Percentiles rank a stretch among this genome's conserved stretches.
phyloP scores from a whole-genome alignment of 495 filamentous ascomycete species.

The Geopyxis carbonaria region DNA sequence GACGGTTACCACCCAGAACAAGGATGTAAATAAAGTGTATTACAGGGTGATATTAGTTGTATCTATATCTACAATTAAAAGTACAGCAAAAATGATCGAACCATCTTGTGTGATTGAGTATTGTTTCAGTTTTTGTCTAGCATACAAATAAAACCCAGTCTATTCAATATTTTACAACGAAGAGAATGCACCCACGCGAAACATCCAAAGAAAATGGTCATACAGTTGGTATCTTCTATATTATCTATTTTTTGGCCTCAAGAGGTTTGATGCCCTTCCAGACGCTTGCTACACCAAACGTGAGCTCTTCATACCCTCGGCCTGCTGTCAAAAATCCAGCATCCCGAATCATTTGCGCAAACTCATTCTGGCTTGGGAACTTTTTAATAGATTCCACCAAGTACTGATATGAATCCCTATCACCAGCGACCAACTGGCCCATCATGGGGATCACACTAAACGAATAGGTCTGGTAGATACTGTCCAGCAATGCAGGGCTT shows the following conservation, averaged over 20 bases:
- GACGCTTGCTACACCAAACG: conserved; percentile 79
- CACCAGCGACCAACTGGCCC: conserved; percentile 85
- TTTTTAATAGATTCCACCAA: conserved; percentile 92
- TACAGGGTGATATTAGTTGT: too few species aligned
- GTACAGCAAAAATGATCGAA: too few species aligned
- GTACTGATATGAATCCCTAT: conserved; percentile 95
- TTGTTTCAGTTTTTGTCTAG: too few species aligned
- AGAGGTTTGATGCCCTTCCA: conserved; percentile 77
- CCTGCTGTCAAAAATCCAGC: conserved; percentile 73
- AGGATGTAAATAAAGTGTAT: too few species aligned
- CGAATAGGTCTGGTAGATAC: conserved; percentile 89
- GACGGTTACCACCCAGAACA: conserved; percentile 1
- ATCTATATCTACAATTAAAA: too few species aligned
- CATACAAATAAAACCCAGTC: conserved; percentile 1
- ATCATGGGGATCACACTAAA: conserved; percentile 88
- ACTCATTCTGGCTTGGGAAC: conserved; percentile 74
- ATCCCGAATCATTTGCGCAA: conserved; percentile 67
- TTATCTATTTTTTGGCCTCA: conserved; percentile 6
- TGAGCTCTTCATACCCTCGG: conserved; percentile 71
- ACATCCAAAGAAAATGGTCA: neutral
- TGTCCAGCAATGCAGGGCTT: conserved; percentile 46
- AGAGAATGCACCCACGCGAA: conserved; percentile 1
- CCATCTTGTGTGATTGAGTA: too few species aligned
- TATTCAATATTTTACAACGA: conserved; percentile 4
- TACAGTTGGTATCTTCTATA: too few species aligned